A percentile compares a stretch with the other conserved stretches of the same genome.
phyloP scores from a whole-genome alignment of 73 alveolate genomes.

The Paramecium sonneborni region DNA sequence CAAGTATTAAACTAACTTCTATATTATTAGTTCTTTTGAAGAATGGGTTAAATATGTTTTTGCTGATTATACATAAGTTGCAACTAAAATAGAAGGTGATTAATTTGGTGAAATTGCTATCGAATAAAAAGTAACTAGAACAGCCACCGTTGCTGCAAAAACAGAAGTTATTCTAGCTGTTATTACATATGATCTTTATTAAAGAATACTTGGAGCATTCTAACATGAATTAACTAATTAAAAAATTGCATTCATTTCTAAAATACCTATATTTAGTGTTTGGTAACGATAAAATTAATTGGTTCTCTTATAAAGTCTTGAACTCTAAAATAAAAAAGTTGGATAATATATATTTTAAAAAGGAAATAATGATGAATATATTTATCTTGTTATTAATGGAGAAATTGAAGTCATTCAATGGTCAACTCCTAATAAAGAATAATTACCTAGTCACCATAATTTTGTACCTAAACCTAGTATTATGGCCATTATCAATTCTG shows the following conservation, averaged over 20 bases:
- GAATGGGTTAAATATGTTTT: background rate
- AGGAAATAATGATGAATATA: background rate
- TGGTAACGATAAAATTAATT: background rate
- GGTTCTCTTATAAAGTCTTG: background rate
- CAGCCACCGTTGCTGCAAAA: conserved; percentile 12
- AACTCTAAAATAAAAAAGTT: background rate
- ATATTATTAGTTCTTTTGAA: conserved; percentile 1
- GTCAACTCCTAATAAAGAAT: background rate
- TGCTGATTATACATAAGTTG: background rate
- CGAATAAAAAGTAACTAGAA: conserved; percentile 8
- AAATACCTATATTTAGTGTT: background rate
- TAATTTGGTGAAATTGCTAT: conserved; percentile 44
- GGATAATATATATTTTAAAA: background rate
- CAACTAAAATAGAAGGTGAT: background rate
- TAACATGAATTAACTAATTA: background rate
- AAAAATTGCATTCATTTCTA: background rate
- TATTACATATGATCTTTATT: background rate
- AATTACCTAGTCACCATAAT: background rate
- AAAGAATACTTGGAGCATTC: conserved; percentile 15
- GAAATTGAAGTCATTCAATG: background rate
- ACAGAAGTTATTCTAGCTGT: background rate
- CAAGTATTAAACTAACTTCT: background rate
- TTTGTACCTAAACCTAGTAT: background rate
- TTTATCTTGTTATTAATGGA: background rate
- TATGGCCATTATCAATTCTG: background rate